A percentile compares a stretch with the other conserved stretches of the same genome.
Conservation (phyloP, 2,329 filamentous ascomycete genomes). For the Aureobasidium sp. region DNA sequence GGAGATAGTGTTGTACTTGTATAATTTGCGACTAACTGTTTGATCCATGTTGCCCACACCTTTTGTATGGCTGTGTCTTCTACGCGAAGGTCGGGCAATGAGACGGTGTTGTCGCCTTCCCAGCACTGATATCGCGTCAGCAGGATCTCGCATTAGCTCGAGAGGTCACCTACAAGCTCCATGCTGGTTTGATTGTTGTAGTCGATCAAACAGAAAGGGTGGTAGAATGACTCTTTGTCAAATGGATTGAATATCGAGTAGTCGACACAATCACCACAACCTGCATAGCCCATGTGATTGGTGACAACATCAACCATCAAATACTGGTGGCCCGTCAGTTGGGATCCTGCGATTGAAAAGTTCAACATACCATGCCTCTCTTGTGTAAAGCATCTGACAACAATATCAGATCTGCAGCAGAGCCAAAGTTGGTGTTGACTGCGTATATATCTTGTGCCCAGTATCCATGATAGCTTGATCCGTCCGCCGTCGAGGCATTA, state of each 20-base stretch:
- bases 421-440: slow-evolving; percentile 42
- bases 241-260: slow-evolving; percentile 44
- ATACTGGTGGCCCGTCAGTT: slow-evolving; percentile 31
- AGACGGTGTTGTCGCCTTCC: slow-evolving; percentile 55
- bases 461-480: slow-evolving; percentile 61
- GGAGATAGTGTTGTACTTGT: slow-evolving; percentile 37
- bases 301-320: slow-evolving; percentile 43
- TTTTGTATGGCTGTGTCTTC: slow-evolving; percentile 52
- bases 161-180: slow-evolving; percentile 26
- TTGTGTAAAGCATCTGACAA: slow-evolving; percentile 39
- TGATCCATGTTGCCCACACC: slow-evolving; percentile 66
- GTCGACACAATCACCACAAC: slow-evolving; percentile 32
- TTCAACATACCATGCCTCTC: slow-evolving; percentile 36
- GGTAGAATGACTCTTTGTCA: slow-evolving; percentile 44
- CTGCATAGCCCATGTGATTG: slow-evolving; percentile 41
- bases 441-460: slow-evolving; percentile 57
- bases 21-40: slow-evolving; percentile 63
- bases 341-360: not conserved
- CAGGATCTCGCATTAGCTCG: too few relatives aligned
- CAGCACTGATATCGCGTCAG: slow-evolving; percentile 18
- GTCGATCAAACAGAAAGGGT: slow-evolving; percentile 64
- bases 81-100: slow-evolving; percentile 69
- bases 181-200: slow-evolving; percentile 52
- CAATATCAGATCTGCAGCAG: slow-evolving; percentile 39
- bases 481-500: slow-evolving; percentile 34